Evolutionary conservation across 1,139 yeast genomes (phyloP).

Genomic region (Candida dubliniensis): DNA sequence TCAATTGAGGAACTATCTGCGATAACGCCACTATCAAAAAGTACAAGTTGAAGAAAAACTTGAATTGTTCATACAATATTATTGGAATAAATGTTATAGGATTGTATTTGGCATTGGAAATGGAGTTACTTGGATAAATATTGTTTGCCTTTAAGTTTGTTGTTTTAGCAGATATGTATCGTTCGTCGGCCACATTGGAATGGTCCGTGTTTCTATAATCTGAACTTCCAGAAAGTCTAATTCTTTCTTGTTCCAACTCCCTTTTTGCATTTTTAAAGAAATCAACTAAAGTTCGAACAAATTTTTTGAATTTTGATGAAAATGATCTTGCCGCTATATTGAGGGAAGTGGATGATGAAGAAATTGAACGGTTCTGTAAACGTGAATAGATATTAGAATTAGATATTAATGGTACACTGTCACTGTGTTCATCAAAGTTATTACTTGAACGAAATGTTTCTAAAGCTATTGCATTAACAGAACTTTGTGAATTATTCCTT

Average conservation of each 20-base stretch:
- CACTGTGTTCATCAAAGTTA: conserved; percentile 18
- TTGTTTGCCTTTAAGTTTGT: conserved; percentile 19
- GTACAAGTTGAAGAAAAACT: conserved; percentile 91
- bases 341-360: conserved; percentile 23
- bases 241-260: conserved; percentile 29
- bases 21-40: conserved; percentile 91
- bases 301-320: conserved; percentile 16
- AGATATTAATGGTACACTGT: conserved; percentile 32
- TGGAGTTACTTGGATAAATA: conserved; percentile 70
- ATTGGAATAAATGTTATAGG: conserved; percentile 86
- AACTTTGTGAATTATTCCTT: conserved; percentile 27
- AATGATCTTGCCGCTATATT: conserved; percentile 17
- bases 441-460: conserved; percentile 18
- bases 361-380: conserved; percentile 19
- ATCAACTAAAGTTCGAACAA: conserved; percentile 18
- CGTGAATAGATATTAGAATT: conserved; percentile 11
- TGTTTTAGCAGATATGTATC: conserved; percentile 42
- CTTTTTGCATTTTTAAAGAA: conserved; percentile 28
- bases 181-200: conserved; percentile 18
- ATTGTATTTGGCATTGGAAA: conserved; percentile 93
- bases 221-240: conserved; percentile 16
- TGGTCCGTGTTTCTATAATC: conserved; percentile 12
- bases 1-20: conserved; percentile 84
- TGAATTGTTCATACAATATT: conserved; percentile 91
- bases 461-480: conserved; percentile 31